Evolutionary conservation across 257 asterid species (phyloP).

Genomic region (Penstemon davidsonii): DNA sequence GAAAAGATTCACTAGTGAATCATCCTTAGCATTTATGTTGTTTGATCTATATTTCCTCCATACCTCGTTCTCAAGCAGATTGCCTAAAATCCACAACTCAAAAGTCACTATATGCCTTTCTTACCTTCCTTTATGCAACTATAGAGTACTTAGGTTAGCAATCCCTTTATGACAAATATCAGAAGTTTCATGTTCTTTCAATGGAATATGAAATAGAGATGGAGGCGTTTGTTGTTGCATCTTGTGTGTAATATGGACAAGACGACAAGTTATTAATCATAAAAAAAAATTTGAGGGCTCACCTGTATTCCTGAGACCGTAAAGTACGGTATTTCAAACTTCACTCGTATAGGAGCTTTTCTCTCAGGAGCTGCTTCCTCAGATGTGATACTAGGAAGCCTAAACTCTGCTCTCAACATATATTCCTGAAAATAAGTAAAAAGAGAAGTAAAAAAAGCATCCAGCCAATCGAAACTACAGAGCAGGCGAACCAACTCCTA

Average conservation of each 20-base stretch:
- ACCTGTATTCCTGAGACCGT: slow-evolving; percentile 99
- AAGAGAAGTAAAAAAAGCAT: slow-evolving; percentile 16
- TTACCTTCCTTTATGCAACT: background rate
- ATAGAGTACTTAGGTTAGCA: background rate
- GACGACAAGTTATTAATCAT: slow-evolving; percentile 11
- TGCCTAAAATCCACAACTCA: background rate
- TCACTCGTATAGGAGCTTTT: slow-evolving; percentile 96
- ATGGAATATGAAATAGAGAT: background rate
- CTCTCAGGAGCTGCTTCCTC: slow-evolving; percentile 89
- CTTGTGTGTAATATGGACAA: background rate
- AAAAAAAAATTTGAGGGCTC: slow-evolving; percentile 20
- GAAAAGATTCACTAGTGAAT: too few species aligned
- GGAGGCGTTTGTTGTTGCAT: background rate
- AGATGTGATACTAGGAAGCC: slow-evolving; percentile 89
- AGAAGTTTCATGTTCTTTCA: background rate
- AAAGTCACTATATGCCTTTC: too few species aligned
- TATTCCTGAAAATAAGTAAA: slow-evolving; percentile 61
- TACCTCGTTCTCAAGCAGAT: background rate
- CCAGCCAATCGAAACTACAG: slow-evolving; percentile 1
- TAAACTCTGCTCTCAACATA: slow-evolving; percentile 96
- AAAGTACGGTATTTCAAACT: slow-evolving; percentile 97
- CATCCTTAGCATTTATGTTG: too few species aligned
- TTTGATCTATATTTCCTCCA: too few species aligned
- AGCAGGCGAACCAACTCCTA: slow-evolving; percentile 30
- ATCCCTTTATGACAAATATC: slow-evolving; percentile 18